phyloP scores from a whole-genome alignment of 2,329 filamentous ascomycete genomes.

The Tricladium varicosporioides region DNA sequence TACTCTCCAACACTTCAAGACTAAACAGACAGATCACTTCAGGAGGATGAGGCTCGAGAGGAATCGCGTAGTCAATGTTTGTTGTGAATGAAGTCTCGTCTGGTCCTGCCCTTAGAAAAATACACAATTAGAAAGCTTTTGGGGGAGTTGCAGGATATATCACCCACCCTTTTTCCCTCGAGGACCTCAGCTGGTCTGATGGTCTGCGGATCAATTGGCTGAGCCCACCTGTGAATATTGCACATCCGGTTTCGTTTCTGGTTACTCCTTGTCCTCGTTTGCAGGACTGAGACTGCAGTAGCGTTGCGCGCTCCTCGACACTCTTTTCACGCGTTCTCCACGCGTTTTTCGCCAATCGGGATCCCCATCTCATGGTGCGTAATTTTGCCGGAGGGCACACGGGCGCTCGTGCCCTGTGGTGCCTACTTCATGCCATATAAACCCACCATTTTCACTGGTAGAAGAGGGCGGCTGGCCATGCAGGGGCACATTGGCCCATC shows the following conservation, averaged over 20 bases:
- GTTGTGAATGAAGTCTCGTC: not conserved
- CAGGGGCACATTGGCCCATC: constrained; percentile 1
- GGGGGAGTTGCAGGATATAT: constrained; percentile 17
- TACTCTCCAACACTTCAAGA: not conserved
- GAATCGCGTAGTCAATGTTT: not conserved
- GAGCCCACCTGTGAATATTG: not conserved
- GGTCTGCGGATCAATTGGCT: not conserved
- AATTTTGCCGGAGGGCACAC: not conserved
- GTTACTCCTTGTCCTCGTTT: not conserved
- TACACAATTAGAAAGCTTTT: constrained; percentile 9
- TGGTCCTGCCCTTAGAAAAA: not conserved
- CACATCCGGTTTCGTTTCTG: not conserved
- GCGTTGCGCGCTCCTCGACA: not conserved
- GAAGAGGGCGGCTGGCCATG: not conserved
- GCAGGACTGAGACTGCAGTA: not conserved
- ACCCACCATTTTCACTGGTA: not conserved
- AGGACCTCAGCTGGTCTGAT: constrained; percentile 1
- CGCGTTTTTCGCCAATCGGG: constrained; percentile 13
- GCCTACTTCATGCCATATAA: not conserved
- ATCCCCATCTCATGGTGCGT: not conserved
- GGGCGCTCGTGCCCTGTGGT: not conserved
- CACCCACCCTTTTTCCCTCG: constrained; percentile 5
- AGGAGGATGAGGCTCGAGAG: not conserved
- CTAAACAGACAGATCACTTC: not conserved
- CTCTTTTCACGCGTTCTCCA: constrained; percentile 8